Conservation (phyloP, 1,284 basidiomycete species). For the Xanthoconium separans region DNA sequence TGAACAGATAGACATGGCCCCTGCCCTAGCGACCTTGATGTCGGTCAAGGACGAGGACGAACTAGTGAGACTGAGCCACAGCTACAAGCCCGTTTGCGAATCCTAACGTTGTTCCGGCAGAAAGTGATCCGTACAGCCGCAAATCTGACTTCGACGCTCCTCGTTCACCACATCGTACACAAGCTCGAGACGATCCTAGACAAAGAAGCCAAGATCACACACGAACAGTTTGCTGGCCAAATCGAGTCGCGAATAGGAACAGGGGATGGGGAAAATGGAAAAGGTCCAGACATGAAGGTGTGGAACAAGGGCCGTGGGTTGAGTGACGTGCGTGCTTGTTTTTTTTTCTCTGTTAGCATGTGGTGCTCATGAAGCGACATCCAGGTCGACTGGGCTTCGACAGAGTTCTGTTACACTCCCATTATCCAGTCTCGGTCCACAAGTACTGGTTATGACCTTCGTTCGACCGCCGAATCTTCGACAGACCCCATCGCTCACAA, state of each 20-base stretch:
- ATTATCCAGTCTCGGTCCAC: constrained; percentile 93
- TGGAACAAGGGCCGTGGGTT: constrained; percentile 80
- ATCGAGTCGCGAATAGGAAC: constrained; percentile 87
- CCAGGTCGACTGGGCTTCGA: constrained; percentile 83
- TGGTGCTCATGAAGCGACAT: constrained; percentile 6
- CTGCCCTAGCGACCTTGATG: constrained; percentile 77
- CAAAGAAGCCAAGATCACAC: constrained; percentile 86
- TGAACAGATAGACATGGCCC: constrained; percentile 76
- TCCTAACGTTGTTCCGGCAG: constrained; percentile 40
- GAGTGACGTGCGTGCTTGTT: constrained; percentile 47
- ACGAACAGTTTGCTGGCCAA: constrained; percentile 81
- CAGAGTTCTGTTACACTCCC: constrained; percentile 93
- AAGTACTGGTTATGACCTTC: constrained; percentile 82
- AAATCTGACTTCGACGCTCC: constrained; percentile 81
- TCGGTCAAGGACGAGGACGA: constrained; percentile 92
- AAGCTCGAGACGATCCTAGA: constrained; percentile 93
- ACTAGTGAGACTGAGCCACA: constrained; percentile 53
- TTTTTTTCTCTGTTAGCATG: background rate
- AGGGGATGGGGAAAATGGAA: constrained; percentile 71
- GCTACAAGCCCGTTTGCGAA: background rate
- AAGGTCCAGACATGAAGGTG: constrained; percentile 85
- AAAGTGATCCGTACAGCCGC: constrained; percentile 77
- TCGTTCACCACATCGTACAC: constrained; percentile 83
- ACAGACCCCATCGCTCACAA: constrained; percentile 84
- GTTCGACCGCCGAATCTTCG: constrained; percentile 84